Base-by-base conservation (phyloP, 257 asterid species). In the Nicotiana sylvestris region DNA sequence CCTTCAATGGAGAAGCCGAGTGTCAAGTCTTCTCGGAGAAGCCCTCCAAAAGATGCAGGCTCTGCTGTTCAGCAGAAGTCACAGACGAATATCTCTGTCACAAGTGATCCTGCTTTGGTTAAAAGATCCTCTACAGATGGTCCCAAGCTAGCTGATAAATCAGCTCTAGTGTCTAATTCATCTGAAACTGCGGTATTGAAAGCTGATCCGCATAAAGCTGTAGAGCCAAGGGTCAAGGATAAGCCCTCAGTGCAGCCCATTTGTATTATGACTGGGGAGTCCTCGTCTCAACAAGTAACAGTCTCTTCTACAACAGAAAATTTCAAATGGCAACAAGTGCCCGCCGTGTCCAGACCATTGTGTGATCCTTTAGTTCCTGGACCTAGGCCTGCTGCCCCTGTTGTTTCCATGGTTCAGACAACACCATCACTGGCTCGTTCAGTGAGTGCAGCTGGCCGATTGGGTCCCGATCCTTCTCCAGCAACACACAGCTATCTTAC, bases 391-490 rank as follows among this genome's bases (percentile, higher is more conserved):
- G 82, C 89, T 81, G 86, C 91, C 43, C 88, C 94, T 30, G 82
- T 84, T 84, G 91, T 86, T 70, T 86, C 95, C 49, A 62, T 84
- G 91, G 90, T 88, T 85, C 98, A 92, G 66, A 84, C 94, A 9
- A 58, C 91, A 18, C 97, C 96, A 0, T 68, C 81, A 25, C 86
- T 93, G 66, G 87, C 97, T 17, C 98, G 98, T 39, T 96, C 98
- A 1, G 95, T 83, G 53, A 94, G 98, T 80, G 93, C 94, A 70
- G 90, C 94, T 69, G 98, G 99, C 58, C 91, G 97, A 37, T 88
- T 94, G 78, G 97, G 95, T 77, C 92, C 95, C 0, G 97, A 93
- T 55, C 87, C 89, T 49, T 69, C 95, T 35, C 83, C 91, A 56
- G 84, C 92, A 76, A 69, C 89, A 16, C 97, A 88, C 76, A 88